Base-by-base conservation (phyloP, 225 moss, liverwort and hornwort genomes). In the Sphagnum contortum region DNA sequence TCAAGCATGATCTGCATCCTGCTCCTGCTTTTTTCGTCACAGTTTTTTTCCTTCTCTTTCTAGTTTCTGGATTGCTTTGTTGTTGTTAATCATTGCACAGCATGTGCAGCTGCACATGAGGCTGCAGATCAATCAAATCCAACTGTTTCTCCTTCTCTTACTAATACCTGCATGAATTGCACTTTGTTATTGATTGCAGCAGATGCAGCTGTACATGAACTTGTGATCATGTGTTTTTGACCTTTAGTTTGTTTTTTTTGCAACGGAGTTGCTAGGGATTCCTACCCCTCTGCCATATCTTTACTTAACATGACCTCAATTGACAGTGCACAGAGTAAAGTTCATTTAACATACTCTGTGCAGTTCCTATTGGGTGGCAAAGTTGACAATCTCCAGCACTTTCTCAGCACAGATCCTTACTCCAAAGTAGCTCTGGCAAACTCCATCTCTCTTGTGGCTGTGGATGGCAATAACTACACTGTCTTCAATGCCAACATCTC, bases 391-490 rank as follows among this genome's bases (percentile, higher is more conserved):
- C 73, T 84, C 12, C 73, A 84, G 71, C 65, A 56, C 2, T 66
- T 73, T 3, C 77, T 77, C 3, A 75, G 75, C 62, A 60, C 64
- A 4, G 64, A 69, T 48, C 75, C 71, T 0, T 92, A 83, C 63
- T 79, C 87, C 1, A 71, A 75, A 3, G 0, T 45, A 0, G 68
- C 70, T 1, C 56, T 89, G 44, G 85, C 82, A 2, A 75, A 73
- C 13, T 87, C 89, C 0, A 45, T 92, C 5, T 73, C 79, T 5
- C 67, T 87, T 3, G 73, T 92, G 14, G 77, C 82, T 59, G 66
- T 70, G 3, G 62, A 52, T 0, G 78, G 81, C 5, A 72, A 85
- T 70, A 89, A 89, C 58, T 92, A 94, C 71, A 68, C 55, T 3
- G 48, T 69, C 44, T 75, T 61, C 65, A 48, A 45, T 51, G 75